Evolutionary conservation across 1,284 basidiomycete genomes (phyloP).

Genomic region (Neonothopanus nambi): DNA sequence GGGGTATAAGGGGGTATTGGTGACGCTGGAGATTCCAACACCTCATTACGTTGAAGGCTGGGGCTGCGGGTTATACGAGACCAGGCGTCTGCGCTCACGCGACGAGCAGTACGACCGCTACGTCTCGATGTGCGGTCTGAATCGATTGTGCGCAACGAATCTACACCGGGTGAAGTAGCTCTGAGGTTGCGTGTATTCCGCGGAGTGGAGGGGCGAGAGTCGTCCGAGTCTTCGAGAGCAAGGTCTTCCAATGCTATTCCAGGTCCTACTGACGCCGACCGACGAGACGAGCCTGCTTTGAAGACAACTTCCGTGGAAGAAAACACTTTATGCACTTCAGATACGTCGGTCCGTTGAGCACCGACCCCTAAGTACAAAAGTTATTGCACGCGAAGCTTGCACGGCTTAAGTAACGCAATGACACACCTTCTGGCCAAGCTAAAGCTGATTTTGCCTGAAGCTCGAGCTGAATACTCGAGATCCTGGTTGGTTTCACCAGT

Average conservation of each 20-base stretch:
- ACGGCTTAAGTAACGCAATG: neutral
- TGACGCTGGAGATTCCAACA: conserved; percentile 22
- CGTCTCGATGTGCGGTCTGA: conserved; percentile 2
- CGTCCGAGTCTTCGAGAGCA: conserved; percentile 26
- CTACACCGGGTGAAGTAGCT: neutral
- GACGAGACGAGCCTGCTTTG: conserved; percentile 35
- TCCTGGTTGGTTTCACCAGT: conserved; percentile 81
- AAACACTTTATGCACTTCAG: conserved; percentile 80
- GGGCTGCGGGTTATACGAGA: neutral
- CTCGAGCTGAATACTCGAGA: conserved; percentile 83
- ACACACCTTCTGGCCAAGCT: conserved; percentile 85
- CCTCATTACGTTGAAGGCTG: conserved; percentile 20
- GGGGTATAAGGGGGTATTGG: conserved; percentile 38
- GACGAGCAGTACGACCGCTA: conserved; percentile 23
- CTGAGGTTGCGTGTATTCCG: too few relatives aligned
- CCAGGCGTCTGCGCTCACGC: conserved; percentile 36
- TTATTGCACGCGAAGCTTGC: neutral
- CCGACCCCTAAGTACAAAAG: conserved; percentile 46
- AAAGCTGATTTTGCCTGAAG: conserved; percentile 69
- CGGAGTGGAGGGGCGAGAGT: conserved; percentile 13
- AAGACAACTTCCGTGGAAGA: conserved; percentile 73
- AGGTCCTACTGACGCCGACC: conserved; percentile 82
- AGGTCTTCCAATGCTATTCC: conserved; percentile 51
- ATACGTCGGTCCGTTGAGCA: conserved; percentile 75
- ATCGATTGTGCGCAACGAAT: neutral